Evolutionary conservation across 176 grass and related monocot species (phyloP).

Genomic region (Juncus effusus): DNA sequence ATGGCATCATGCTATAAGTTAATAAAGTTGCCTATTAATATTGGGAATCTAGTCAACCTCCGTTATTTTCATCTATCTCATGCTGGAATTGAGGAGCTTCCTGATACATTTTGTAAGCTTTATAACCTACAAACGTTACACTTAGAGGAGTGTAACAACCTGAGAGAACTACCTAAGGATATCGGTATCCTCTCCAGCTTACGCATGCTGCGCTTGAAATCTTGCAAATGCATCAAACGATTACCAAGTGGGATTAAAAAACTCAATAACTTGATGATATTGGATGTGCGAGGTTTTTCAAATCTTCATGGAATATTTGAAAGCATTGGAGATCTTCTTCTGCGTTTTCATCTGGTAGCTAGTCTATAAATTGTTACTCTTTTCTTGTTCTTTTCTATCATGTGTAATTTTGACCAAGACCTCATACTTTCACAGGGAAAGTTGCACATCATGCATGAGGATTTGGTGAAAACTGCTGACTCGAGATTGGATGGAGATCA

Average conservation of each 20-base stretch:
- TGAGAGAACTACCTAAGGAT: background rate
- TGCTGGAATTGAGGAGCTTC: slow-evolving; percentile 10
- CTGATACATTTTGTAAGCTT: slow-evolving; percentile 20
- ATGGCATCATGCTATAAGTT: background rate
- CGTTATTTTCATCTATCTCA: background rate
- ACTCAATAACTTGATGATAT: slow-evolving; percentile 7
- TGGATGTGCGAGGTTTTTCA: background rate
- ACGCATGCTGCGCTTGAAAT: background rate
- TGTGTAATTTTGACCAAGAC: no score
- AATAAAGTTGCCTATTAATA: slow-evolving; percentile 1
- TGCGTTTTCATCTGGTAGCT: no score
- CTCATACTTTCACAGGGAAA: no score
- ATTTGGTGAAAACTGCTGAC: no score
- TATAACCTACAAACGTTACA: slow-evolving; percentile 35
- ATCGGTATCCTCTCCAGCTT: slow-evolving; percentile 2
- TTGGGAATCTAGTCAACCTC: slow-evolving; percentile 14
- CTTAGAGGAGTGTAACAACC: background rate
- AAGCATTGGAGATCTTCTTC: background rate
- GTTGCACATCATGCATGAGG: no score
- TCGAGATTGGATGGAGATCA: no score
- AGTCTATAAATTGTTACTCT: no score
- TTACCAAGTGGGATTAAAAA: slow-evolving; percentile 3
- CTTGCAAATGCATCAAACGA: background rate
- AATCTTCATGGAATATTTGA: background rate
- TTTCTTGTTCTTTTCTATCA: no score